Base-by-base conservation (phyloP, 208 protist species). In the Perkinsela sp. region DNA sequence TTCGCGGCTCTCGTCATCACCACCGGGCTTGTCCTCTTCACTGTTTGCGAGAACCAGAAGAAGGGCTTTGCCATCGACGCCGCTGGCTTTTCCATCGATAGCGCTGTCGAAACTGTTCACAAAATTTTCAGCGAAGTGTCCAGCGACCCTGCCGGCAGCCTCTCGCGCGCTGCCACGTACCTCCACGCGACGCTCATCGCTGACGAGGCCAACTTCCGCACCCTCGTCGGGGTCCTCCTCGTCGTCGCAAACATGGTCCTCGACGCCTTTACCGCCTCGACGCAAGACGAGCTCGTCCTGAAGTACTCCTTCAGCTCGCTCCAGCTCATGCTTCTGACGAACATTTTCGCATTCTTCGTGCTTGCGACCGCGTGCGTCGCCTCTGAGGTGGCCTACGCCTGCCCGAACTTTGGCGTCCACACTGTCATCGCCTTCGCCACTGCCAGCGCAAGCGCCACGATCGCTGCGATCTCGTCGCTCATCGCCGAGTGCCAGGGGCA, bases 301-400 rank as follows among this genome's bases (percentile, higher is more conserved):
- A 6, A 13, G 28, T 31, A 28, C 28, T 6, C 13, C 13, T 68
- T 68, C 67, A 68, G 13, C 67, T 15, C 16, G 6, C 28, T 22
- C 28, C 67, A 68, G 67, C 67, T 68, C 16, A 68, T 68, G 67
- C 28, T 68, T 32, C 67, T 69, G 29, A 31, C 67, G n/a, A 29
- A 32, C 30, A 40, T 32, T 30, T 6, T 69, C 2, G n/a, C 67
- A 31, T 30, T 40, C n/a, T 30, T 32, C 29, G 67, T 29, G 13
- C 13, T 32, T 22, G 1, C 31, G 1, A 22, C 22, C 13, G 40
- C 22, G 13, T 57, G 40, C 22, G 40, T 57, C 22, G 40, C 13
- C 13, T 57, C 40, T 22, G 40, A 57, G 22, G 40, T 57, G 40
- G 6, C 40, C 40, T 57, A n/a, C 40, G 40, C 40, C 6, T n/a